Base-by-base conservation (phyloP, 768 basidiomycete species). In the Austroboletus festivus region DNA sequence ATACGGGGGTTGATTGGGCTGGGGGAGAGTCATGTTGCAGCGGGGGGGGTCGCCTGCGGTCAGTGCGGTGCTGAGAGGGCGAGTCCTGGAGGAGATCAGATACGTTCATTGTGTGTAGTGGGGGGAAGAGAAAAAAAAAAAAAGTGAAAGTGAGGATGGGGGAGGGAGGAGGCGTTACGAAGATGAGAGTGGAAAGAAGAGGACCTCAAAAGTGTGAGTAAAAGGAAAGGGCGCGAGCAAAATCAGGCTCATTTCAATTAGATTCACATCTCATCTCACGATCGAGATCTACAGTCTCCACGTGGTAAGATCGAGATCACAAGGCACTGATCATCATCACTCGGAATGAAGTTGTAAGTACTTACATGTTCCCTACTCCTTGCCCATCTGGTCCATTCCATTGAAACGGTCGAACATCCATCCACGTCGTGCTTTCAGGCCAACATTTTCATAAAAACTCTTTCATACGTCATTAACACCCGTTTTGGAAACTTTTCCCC, bases 41-140 rank as follows among this genome's bases (percentile, higher is more conserved):
- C 18, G 51, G 54, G 53, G 61, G 56, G 11, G 69, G 53, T 3
- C 58, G 58, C 59, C 70, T 58, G 19, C 70, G 55, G 58, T 78
- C n/a, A n/a, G n/a, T n/a, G n/a, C n/a, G 28, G 28, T 5, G 78
- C 56, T 83, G 82, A 0, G 83, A 83, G 42, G 85, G 85, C 0
- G 83, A 80, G 65, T 83, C 82, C 55, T 85, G 83, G 21, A 87
- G 70, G 48, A 87, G 76, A 61, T 73, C 79, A 20, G 80, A 79
- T 56, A 87, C 82, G 68, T 86, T 84, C 85, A 86, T 86, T 2
- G 2, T 42, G 38, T 3, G 30, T 15, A 13, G 8, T 9, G 7
- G 5, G 28, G 13, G 3, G n/a, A 21, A 26, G 7, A 39, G n/a
- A 42, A 26, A 30, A 13, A 16, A 2, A 18, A 8, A 41, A 37